phyloP scores from a whole-genome alignment of 371 early-diverging fungal species.

The Basidiobolus heterosporus region DNA sequence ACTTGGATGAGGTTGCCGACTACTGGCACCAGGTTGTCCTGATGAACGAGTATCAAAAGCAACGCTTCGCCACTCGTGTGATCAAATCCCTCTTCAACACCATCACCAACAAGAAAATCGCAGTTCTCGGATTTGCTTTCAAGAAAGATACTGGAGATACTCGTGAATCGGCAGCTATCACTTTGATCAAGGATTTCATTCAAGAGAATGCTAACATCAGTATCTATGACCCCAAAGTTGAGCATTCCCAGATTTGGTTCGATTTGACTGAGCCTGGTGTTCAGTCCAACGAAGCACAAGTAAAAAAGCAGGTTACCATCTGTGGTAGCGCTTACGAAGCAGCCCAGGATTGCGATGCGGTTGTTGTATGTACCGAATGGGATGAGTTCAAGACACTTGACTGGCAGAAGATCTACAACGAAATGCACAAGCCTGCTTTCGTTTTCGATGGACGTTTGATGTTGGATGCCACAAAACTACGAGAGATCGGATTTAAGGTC shows the following conservation, averaged over 20 bases:
- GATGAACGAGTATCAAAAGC: slow-evolving; percentile 88
- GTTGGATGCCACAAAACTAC: slow-evolving; percentile 51
- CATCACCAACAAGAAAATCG: slow-evolving; percentile 67
- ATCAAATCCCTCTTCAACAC: slow-evolving; percentile 61
- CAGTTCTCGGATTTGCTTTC: slow-evolving; percentile 85
- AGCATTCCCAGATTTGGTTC: slow-evolving; percentile 55
- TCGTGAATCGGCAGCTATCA: slow-evolving; percentile 83
- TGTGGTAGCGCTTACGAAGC: slow-evolving; percentile 47
- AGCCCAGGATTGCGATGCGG: slow-evolving; percentile 54
- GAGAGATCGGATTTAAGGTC: slow-evolving; percentile 70
- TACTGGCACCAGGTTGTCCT: slow-evolving; percentile 85
- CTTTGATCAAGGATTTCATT: slow-evolving; percentile 62
- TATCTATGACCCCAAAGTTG: slow-evolving; percentile 88
- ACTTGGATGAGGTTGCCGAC: slow-evolving; percentile 78
- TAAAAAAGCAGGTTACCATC: slow-evolving; percentile 45
- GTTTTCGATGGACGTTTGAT: slow-evolving; percentile 87
- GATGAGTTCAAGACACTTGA: slow-evolving; percentile 75
- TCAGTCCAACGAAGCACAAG: slow-evolving; percentile 6
- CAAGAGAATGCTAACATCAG: slow-evolving; percentile 61
- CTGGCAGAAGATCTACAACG: slow-evolving; percentile 46
- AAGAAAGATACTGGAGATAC: slow-evolving; percentile 94
- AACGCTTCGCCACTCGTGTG: slow-evolving; percentile 60
- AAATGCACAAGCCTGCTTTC: slow-evolving; percentile 80
- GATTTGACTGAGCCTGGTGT: slow-evolving; percentile 56
- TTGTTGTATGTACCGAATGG: slow-evolving; percentile 85